Evolutionary conservation across 768 basidiomycete genomes (phyloP).

Genomic region (Lyophyllum shimeji): DNA sequence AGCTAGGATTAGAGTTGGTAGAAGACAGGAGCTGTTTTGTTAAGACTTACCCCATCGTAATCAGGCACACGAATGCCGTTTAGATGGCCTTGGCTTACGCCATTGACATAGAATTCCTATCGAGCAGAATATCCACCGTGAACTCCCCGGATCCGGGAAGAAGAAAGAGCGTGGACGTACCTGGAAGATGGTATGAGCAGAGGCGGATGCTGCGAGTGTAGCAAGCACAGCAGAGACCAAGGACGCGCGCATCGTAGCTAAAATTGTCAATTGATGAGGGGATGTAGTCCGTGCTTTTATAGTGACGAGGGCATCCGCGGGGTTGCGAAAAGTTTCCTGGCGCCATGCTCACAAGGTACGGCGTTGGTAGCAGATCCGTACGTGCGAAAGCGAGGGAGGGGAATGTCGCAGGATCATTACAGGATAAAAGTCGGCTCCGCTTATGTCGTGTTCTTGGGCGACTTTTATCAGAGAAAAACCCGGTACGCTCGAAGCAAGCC

Average conservation of each 20-base stretch:
- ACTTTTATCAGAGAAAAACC: constrained; percentile 17
- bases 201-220: constrained; percentile 24
- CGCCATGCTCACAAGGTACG: background rate
- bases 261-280: background rate
- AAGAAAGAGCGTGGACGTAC: constrained; percentile 16
- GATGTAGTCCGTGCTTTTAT: background rate
- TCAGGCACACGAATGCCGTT: constrained; percentile 42
- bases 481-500: no score
- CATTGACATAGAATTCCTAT: constrained; percentile 52
- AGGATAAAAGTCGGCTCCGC: constrained; percentile 15
- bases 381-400: background rate
- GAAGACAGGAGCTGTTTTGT: no score
- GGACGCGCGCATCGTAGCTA: constrained; percentile 3
- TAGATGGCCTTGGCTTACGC: constrained; percentile 42
- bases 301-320: background rate
- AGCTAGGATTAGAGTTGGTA: background rate
- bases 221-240: constrained; percentile 12
- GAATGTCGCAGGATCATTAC: constrained; percentile 10
- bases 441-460: background rate
- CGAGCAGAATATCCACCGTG: background rate
- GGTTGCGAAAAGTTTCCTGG: background rate
- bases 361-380: background rate
- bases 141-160: background rate
- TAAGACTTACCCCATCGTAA: constrained; percentile 37
- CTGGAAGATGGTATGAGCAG: constrained; percentile 56